Conservation (phyloP, 140 eudicot genomes). For the Artemisia princeps region DNA sequence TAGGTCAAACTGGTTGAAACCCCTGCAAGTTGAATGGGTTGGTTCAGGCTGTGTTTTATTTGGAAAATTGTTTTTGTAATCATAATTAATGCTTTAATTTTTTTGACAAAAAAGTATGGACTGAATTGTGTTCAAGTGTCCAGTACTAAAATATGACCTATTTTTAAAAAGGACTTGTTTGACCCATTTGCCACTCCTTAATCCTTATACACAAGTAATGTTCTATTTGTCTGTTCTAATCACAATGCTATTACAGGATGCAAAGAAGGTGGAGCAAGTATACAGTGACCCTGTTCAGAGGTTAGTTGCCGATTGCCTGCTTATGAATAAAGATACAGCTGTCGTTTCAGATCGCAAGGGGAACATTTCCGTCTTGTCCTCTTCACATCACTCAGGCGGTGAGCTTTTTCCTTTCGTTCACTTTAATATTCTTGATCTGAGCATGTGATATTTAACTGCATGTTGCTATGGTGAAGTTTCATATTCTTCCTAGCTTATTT, state of each 20-base stretch:
- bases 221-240: neutral
- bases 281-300: constrained; percentile 89
- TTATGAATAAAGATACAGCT: constrained; percentile 75
- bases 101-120: too few species aligned
- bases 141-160: too few species aligned
- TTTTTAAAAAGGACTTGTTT: too few species aligned
- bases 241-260: constrained; percentile 43
- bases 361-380: constrained; percentile 63
- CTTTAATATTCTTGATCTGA: neutral
- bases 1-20: too few species aligned
- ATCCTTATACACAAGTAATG: neutral
- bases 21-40: too few species aligned
- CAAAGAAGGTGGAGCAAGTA: constrained; percentile 75
- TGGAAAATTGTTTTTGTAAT: too few species aligned
- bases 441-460: neutral
- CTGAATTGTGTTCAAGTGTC: too few species aligned
- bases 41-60: too few species aligned
- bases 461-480: constrained; percentile 1
- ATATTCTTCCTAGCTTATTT: neutral
- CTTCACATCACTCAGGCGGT: constrained; percentile 61
- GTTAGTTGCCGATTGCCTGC: constrained; percentile 87
- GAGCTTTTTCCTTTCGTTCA: constrained; percentile 6
- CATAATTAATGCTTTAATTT: too few species aligned
- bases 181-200: neutral
- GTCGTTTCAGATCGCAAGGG: constrained; percentile 88